Base-by-base conservation (phyloP, 169 alveolate genomes). In the Cryptosporidium muris region DNA sequence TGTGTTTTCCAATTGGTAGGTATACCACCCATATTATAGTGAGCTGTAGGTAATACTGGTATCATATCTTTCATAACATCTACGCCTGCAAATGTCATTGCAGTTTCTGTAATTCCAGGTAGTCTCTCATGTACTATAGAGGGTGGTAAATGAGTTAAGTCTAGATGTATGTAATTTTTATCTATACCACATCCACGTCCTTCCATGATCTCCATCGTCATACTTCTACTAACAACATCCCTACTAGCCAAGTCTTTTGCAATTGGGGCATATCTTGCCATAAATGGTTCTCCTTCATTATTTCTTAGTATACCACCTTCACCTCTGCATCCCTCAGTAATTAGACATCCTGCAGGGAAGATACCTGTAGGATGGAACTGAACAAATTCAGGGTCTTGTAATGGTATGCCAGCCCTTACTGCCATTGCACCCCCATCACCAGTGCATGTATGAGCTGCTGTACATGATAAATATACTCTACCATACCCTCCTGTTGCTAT, bases 1-100 rank as follows among this genome's bases (percentile, higher is more conserved):
- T 97, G 95, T 4, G 99, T 95, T 90, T 95, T 95, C 93, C 96
- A 97, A 92, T 98, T 97, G 63, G 99, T 97, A 54, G 99, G 99
- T 38, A 97, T 90, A 45, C 99, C 99, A 16, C 99, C 99, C 99
- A 98, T 98, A 91, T 97, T 97, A 91, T 98, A 98, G 91, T 98
- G 99, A 53, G 97, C 99, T 2, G 99, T 97, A 38, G 99, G 99
- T 53, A 97, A 88, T 47, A 97, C 98, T 11, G 99, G 99, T 37
- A 97, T 96, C 40, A 98, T 98, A 89, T 96, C 98, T 88, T 94
- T 95, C 66, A 97, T 93, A 36, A 82, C 92, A 91, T 95, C 98
- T 51, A 96, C 98, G 38, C 98, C 98, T 45, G 99, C 99, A 88
- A 97, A 96, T 80, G 96, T 95, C 68, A 95, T 95, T 8, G 99